Conservation (phyloP, 495 filamentous ascomycete genomes). For the Oleoguttula mirabilis region DNA sequence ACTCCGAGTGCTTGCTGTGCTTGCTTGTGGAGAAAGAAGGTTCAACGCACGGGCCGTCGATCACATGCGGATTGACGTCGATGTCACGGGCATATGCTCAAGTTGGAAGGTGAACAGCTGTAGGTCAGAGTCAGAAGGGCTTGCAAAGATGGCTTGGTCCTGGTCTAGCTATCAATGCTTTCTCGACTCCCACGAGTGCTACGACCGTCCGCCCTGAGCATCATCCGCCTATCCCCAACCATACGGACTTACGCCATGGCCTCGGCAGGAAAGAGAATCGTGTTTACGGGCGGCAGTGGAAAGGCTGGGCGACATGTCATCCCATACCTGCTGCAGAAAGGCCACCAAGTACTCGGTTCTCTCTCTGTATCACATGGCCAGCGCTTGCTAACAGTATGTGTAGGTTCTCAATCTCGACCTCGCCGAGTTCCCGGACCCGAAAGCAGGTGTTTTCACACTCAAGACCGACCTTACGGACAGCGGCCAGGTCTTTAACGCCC, state of each 20-base stretch:
- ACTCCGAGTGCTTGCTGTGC: constrained; percentile 1
- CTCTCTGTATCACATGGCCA: background rate
- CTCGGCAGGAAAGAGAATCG: constrained; percentile 33
- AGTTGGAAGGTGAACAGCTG: too few relatives aligned
- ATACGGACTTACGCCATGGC: constrained; percentile 15
- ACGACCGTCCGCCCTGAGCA: too few relatives aligned
- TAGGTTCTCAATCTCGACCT: constrained; percentile 47
- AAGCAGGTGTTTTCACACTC: constrained; percentile 43
- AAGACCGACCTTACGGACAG: constrained; percentile 46
- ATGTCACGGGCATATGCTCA: too few relatives aligned
- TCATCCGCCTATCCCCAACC: too few relatives aligned
- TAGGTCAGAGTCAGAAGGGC: too few relatives aligned
- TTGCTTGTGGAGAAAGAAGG: constrained; percentile 1
- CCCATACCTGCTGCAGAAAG: constrained; percentile 38
- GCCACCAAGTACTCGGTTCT: constrained; percentile 28
- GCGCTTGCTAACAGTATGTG: background rate
- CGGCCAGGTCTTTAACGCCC: constrained; percentile 48
- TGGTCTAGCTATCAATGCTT: too few relatives aligned
- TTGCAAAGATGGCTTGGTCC: too few relatives aligned
- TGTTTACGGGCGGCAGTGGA: constrained; percentile 47
- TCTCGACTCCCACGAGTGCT: too few relatives aligned
- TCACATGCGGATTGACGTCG: background rate
- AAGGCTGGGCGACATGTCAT: constrained; percentile 50
- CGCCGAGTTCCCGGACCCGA: constrained; percentile 29
- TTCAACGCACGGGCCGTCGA: constrained; percentile 8